Evolutionary conservation across 2,329 filamentous ascomycete species (phyloP), one percentile per base, ranked within the genome.

Genomic region (Coniochaeta ligniaria): DNA sequence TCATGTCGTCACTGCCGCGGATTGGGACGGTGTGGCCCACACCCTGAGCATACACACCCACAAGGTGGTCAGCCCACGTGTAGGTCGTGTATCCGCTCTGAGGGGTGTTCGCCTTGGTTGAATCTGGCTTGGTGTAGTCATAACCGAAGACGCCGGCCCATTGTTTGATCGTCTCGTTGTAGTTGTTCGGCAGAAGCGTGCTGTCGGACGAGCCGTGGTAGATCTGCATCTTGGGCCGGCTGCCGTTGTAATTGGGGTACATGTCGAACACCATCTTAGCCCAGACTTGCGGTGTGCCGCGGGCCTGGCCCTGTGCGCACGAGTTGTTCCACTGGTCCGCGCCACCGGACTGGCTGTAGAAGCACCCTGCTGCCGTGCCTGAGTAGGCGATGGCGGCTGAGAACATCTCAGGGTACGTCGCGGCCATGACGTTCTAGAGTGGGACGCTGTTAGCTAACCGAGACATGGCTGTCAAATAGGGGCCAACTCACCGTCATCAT

Each of bases 331-430:
- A 85, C 54, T 72, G 74, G 35, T 57, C 54, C 11, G 38, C 54
- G 41, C 71, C 70, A 24, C 66, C 65, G 9, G 72, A 78, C 59
- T 72, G 76, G 1, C 76, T 76, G 58, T 67, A 70, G 68, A 84
- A 84, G 70, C 83, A 84, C n/a, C 81, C 81, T 28, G 79, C 80
- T 0, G 82, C 78, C 1, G 83, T 81, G 33, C 83, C 82, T 1
- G 79, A 72, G 64, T 82, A 85, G 22, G 74, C 76, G 6, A 76
- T 76, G 1, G 75, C 81, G 12, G 80, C 83, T 16, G 74, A 74
- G 70, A 84, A 83, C 26, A 84, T 66, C 17, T 83, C 78, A 0
- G 82, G 83, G 66, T 85, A 85, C 1, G 80, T 77, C 4, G 79
- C 81, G 2, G 78, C 75, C 63, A 85, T 73, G 43, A 84, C 74